Conservation (phyloP, 2,329 filamentous ascomycete species). For the Cladobotryum mycophilum region DNA sequence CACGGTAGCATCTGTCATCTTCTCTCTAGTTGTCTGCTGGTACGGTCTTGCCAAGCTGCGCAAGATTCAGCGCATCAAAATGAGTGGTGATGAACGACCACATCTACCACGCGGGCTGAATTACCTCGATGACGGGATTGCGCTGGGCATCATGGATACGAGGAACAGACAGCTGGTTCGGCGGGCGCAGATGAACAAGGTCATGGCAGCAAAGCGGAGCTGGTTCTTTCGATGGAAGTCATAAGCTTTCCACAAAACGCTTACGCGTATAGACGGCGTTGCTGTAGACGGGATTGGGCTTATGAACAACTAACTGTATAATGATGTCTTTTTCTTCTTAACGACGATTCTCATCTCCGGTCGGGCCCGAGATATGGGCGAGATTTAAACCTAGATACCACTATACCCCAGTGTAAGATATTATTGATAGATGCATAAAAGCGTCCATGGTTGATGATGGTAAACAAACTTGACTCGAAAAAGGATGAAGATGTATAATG, state of each 20-base stretch:
- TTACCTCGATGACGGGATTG: constrained; percentile 40
- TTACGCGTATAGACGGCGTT: constrained; percentile 10
- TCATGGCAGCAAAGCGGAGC: constrained; percentile 27
- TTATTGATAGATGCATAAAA: too few species aligned
- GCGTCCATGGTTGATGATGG: too few species aligned
- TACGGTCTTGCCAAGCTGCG: constrained; percentile 81
- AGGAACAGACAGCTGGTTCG: constrained; percentile 50
- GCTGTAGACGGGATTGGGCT: background rate
- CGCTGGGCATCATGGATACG: constrained; percentile 46
- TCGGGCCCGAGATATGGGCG: background rate
- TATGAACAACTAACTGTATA: background rate
- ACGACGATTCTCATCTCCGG: constrained; percentile 5
- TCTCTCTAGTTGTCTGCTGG: constrained; percentile 71
- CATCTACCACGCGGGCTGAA: constrained; percentile 33
- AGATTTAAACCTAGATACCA: background rate
- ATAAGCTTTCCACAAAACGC: background rate
- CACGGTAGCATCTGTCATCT: constrained; percentile 60
- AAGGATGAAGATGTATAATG: too few species aligned
- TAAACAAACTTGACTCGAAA: too few species aligned
- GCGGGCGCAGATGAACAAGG: constrained; percentile 45
- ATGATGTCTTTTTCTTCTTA: background rate
- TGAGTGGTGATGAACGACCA: constrained; percentile 52
- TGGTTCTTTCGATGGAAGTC: constrained; percentile 20
- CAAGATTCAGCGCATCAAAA: constrained; percentile 80
- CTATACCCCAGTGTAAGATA: constrained; percentile 5